Percentiles rank a stretch among this genome's conserved stretches.
phyloP scores from a whole-genome alignment of 2,329 filamentous ascomycete species.

The Juglanconis oblonga region DNA sequence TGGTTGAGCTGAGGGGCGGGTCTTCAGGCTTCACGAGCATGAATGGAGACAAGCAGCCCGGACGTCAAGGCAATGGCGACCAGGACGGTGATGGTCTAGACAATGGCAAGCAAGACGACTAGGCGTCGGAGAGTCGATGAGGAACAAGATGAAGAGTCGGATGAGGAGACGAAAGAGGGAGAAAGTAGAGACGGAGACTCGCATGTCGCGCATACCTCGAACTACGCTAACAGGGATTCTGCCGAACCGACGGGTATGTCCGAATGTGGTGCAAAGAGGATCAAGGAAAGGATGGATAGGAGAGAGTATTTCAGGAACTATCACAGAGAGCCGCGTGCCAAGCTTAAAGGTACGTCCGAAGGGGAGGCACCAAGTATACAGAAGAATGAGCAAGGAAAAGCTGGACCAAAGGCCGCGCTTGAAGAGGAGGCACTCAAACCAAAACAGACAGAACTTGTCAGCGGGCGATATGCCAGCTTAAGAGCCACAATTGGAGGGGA shows the following conservation, averaged over 20 bases:
- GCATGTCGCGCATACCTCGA: neutral
- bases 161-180: no score
- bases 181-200: neutral
- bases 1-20: constrained; percentile 7
- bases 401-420: no score
- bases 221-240: neutral
- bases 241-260: neutral
- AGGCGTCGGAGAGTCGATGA: neutral
- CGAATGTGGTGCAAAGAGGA: neutral
- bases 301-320: neutral
- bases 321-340: no score
- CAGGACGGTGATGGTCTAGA: neutral
- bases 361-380: neutral
- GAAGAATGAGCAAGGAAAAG: no score
- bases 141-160: neutral
- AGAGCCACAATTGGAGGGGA: no score
- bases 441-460: no score
- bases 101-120: neutral
- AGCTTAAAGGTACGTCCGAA: neutral
- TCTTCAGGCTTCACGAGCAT: neutral
- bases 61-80: neutral
- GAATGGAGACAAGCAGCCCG: neutral
- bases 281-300: neutral
- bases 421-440: no score
- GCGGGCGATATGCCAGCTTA: no score